Evolutionary conservation across 208 protist genomes (phyloP), one percentile per base, ranked within the genome.

Genomic region (Tritrichomonas foetus): DNA sequence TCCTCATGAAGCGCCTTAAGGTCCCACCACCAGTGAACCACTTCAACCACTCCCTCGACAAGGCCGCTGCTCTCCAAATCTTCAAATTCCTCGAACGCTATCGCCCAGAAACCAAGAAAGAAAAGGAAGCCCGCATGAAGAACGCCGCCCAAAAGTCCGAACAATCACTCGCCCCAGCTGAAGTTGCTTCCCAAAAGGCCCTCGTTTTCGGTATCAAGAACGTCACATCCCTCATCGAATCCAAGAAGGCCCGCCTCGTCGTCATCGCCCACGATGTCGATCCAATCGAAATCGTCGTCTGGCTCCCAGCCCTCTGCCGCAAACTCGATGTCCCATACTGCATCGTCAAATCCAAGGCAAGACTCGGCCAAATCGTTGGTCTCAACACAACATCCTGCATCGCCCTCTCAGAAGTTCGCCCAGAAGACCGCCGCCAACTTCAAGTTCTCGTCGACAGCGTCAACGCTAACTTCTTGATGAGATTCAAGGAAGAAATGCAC

Each of bases 261-360:
- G 96, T 99, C 93, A 99, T 99, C 94, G 98, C 99, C 72, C 98
- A 99, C n/a, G n/a, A n/a, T n/a, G n/a, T n/a, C n/a, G n/a, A n/a
- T n/a, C n/a, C n/a, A n/a, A n/a, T n/a, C n/a, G n/a, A n/a, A n/a
- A n/a, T n/a, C n/a, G n/a, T n/a, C n/a, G n/a, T n/a, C n/a, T n/a
- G n/a, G n/a, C n/a, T 97, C 82, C 99, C 99, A 84, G 97, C 98
- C 93, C 97, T 99, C 36, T 99, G 99, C 97, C 96, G 97, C 94
- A 98, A 99, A 96, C 97, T 99, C 96, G 98, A 99, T 93, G 97
- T 99, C 93, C 99, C 99, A 69, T 99, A 99, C 97, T 98, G 97
- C 95, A 99, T 99, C 95, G 98, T 99, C 95, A 99, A 99, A 97
- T 96, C 97, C 95, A 99, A 99, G 97, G 96, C 98, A 33, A 96